Conservation (phyloP, 2,329 filamentous ascomycete genomes). For the Rhinocladiella mackenziei region DNA sequence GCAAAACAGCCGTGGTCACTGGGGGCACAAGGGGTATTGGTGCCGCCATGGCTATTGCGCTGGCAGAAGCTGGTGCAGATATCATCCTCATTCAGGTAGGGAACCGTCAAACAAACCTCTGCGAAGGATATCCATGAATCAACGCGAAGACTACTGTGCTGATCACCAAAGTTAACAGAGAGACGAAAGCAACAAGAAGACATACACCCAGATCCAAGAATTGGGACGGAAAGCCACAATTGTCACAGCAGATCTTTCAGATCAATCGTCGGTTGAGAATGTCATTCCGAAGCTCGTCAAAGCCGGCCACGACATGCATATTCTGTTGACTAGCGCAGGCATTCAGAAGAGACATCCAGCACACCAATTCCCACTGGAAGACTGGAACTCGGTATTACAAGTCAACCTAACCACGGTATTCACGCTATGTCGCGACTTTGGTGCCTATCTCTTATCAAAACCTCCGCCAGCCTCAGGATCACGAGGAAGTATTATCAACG, state of each 20-base stretch:
- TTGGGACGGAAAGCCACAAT: constrained; percentile 42
- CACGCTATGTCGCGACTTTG: constrained; percentile 70
- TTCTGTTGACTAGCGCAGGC: constrained; percentile 81
- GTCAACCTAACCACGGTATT: constrained; percentile 84
- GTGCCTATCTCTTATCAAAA: constrained; percentile 69
- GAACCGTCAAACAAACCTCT: background rate
- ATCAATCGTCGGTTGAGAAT: constrained; percentile 39
- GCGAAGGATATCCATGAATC: background rate
- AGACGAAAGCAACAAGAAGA: constrained; percentile 48
- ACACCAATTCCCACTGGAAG: constrained; percentile 68
- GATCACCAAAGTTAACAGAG: constrained; percentile 39
- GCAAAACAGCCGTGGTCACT: constrained; percentile 5
- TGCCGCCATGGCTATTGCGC: constrained; percentile 44
- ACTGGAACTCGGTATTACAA: constrained; percentile 79
- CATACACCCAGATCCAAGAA: constrained; percentile 38
- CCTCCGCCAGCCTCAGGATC: constrained; percentile 31
- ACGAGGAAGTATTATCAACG: constrained; percentile 65
- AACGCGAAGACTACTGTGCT: background rate
- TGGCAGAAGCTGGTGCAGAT: constrained; percentile 48
- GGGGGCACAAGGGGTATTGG: constrained; percentile 48
- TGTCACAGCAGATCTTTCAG: constrained; percentile 43
- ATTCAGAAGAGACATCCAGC: constrained; percentile 77
- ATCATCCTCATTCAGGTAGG: constrained; percentile 39
- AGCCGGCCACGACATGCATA: constrained; percentile 59
- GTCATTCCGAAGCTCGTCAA: constrained; percentile 40